Evolutionary conservation across 2,329 filamentous ascomycete species (phyloP), one percentile per base, ranked within the genome.

Genomic region (Epichloe scottii): DNA sequence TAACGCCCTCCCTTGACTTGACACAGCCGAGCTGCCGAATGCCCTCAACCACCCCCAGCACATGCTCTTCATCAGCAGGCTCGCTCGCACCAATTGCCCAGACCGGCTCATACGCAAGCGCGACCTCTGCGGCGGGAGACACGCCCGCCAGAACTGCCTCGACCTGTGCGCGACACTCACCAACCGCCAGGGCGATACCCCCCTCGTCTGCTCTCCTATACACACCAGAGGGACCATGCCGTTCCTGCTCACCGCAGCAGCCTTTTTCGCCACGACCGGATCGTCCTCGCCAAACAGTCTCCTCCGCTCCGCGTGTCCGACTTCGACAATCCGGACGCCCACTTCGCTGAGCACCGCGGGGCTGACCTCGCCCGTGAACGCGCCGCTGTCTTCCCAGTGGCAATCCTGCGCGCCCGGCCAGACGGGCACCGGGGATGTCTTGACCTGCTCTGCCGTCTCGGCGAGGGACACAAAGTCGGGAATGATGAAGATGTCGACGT

Each of bases 31-130:
- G 65, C 5, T 61, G 60, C 50, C 83, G 74, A 46, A 90, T 73
- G 17, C 78, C 79, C 58, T 75, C 75, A 15, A 85, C 82, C 2
- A 93, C 86, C 38, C 73, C 76, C 4, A 84, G 76, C 0, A 94
- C 85, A 62, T 94, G 84, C 54, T 83, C 81, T 17, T 82, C 77
- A 7, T 76, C 76, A 0, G 88, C 88, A 2, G 88, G 87, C 60
- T 83, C 72, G 1, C 76, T 71, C 10, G 87, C 82, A 0, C 88
- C 88, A 65, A 93, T 94, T 1, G 88, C 88, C 88, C 88, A 94
- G 1, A 93, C 87, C 7, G 88, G 88, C 70, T 94, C 88, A 62
- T 94, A 94, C 1, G 88, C 88, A 52, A 94, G 75, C 6, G 91
- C 78, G 5, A 93, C 76, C 46, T 89, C 83, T 0, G 81, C 78